phyloP scores from a whole-genome alignment of 1,284 basidiomycete genomes.

The Vanrija sp. region DNA sequence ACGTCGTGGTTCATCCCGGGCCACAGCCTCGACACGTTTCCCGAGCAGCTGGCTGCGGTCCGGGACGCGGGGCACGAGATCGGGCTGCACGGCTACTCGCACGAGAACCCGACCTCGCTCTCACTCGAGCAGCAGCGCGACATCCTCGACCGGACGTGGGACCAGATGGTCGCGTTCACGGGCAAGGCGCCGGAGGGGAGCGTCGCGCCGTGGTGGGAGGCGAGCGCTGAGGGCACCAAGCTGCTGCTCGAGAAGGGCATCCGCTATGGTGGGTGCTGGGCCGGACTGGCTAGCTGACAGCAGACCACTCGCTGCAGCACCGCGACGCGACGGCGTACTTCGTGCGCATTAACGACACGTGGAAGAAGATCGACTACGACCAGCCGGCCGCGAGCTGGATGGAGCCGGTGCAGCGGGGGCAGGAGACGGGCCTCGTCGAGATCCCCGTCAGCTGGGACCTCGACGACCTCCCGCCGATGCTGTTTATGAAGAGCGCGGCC shows the following conservation, averaged over 20 bases:
- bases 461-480: conserved; percentile 66
- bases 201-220: conserved; percentile 78
- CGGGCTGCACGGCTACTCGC: conserved; percentile 70
- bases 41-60: conserved; percentile 47
- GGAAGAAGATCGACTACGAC: conserved; percentile 70
- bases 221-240: conserved; percentile 63
- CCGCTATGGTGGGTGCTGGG: conserved; percentile 58
- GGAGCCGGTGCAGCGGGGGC: conserved; percentile 65
- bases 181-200: conserved; percentile 61
- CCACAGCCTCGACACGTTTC: conserved; percentile 50
- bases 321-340: conserved; percentile 66
- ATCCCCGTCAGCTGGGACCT: conserved; percentile 65
- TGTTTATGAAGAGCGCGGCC: conserved; percentile 64
- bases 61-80: conserved; percentile 51
- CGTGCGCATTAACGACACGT: conserved; percentile 63
- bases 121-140: conserved; percentile 65
- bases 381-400: conserved; percentile 65
- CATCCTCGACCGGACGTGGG: conserved; percentile 64
- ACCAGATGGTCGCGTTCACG: conserved; percentile 65
- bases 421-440: conserved; percentile 65
- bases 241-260: conserved; percentile 69
- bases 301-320: conserved; percentile 56
- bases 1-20: conserved; percentile 67
- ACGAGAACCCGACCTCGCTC: conserved; percentile 67
- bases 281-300: neutral